Base-by-base conservation (phyloP, 2,329 filamentous ascomycete species). In the Aspergillus arachidicola region DNA sequence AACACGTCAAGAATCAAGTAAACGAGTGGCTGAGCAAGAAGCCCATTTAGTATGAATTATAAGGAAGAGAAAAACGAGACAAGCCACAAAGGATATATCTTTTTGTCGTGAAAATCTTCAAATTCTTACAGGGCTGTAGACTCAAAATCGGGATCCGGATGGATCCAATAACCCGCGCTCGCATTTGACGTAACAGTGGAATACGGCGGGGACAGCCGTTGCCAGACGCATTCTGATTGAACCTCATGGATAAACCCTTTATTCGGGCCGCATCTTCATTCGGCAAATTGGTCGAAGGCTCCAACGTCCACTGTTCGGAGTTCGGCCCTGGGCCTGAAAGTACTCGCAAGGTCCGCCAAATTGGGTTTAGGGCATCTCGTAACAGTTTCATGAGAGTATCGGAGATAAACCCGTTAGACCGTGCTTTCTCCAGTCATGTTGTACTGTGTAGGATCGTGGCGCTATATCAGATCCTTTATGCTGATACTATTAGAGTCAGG, bases 341-440 rank as follows among this genome's bases (percentile, higher is more conserved):
- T 23, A 34, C 69, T 74, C 73, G 72, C 72, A 74, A 74, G 67
- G 38, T 57, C 56, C 64, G 63, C 72, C 64, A 23, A 28, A 65
- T 65, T 45, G n/a, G 71, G 71, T 69, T 73, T 74, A 75, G 72
- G 57, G 62, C 57, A 14, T 55, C 60, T 30, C 19, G 32, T 28
- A 32, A 12, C 53, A 58, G 59, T 32, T 26, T 41, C 58, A 51
- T 23, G 36, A 23, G n/a, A 34, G 36, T 38, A 50, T 60, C 57
- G 45, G 48, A 26, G 28, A 57, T 45, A 57, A 46, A 12, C 4
- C 21, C n/a, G 19, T 10, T 55, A 19, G 26, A 14, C 48, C 19
- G 48, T 30, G 46, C 46, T 28, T 26, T 50, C 46, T 50, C 46
- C 46, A 51, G n/a, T 55, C 46, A 53, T 19, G 30, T 23, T 50